Base-by-base conservation (phyloP, 2,329 filamentous ascomycete genomes). In the Penicillium nordicum region DNA sequence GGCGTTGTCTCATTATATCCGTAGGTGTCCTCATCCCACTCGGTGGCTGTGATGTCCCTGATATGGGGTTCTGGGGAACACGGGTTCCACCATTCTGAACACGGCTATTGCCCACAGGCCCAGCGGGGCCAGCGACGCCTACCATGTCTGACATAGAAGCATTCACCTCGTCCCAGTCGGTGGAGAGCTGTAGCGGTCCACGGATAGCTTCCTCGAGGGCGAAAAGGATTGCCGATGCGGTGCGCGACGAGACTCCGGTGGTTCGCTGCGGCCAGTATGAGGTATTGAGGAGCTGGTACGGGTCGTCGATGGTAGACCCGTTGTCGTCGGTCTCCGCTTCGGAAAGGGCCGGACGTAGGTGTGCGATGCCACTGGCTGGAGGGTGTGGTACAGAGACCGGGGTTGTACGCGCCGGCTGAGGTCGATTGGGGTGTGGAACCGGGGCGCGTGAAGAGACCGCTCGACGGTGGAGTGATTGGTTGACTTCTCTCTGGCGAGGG, bases 131-230 rank as follows among this genome's bases (percentile, higher is more conserved):
- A 62, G 80, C 78, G 67, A 80, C 79, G 70, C 85, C 83, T 69
- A 84, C 81, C 66, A 96, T 81, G 73, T 96, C 92, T 66, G 92
- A 89, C 92, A 99, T 97, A 68, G 85, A 84, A 65, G 92, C 90
- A 82, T 90, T 88, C 79, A 96, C 90, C 80, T 99, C 94, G 59
- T 87, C 82, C 65, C 87, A 78, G 74, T 96, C 92, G 25, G 89
- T 83, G 9, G 92, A 95, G 76, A 97, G 95, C 47, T 85, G 80
- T 63, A 91, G 84, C 2, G 93, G 92, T 45, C 88, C 84, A 44
- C 92, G 88, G 64, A 97, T 82, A 37, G 90, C 91, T 78, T 95
- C 91, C 79, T 97, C 92, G 55, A 97, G 84, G 37, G 92, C 86
- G 79, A 89, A 97, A 67, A 96, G 87, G 71, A 99, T 92, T 37